These are phyloP conservation scores for Quercus glauca DNA, from an alignment of 306 rosid species.

Conservation along the genomic window DNA sequence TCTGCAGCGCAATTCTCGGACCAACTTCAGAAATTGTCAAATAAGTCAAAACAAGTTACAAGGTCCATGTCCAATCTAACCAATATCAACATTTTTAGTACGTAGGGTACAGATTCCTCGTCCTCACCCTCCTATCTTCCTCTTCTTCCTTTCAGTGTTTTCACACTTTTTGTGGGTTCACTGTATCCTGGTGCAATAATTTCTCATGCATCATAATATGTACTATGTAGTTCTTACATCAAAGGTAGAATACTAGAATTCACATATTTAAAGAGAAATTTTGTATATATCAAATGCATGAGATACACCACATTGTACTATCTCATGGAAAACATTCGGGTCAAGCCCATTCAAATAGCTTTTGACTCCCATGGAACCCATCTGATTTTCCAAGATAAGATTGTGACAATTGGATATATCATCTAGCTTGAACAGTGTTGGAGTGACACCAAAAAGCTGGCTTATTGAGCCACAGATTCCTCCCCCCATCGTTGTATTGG, in stretches of 20 bases:
- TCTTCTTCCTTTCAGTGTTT: background rate
- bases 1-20: background rate
- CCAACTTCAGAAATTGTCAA: background rate
- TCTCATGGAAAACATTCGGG: background rate
- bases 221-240: no score
- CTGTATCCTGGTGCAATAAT: no score
- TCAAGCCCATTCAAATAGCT: background rate
- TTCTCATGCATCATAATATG: no score
- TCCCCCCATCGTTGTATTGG: slow-evolving; percentile 21
- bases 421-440: background rate
- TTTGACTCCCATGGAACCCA: background rate
- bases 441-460: background rate
- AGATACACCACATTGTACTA: no score
- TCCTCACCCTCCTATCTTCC: background rate
- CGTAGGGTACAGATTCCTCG: background rate
- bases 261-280: no score
- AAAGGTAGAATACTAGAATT: no score
- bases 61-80: background rate
- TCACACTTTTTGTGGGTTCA: no score
- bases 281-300: no score
- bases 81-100: background rate
- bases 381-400: background rate
- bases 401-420: background rate
- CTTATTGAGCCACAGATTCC: background rate
- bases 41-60: background rate